A percentile compares a stretch with the other conserved stretches of the same genome.
These are phyloP conservation scores for Pisolithus marmoratus DNA, from an alignment of 768 basidiomycete genomes.

Conservation along the genomic window DNA sequence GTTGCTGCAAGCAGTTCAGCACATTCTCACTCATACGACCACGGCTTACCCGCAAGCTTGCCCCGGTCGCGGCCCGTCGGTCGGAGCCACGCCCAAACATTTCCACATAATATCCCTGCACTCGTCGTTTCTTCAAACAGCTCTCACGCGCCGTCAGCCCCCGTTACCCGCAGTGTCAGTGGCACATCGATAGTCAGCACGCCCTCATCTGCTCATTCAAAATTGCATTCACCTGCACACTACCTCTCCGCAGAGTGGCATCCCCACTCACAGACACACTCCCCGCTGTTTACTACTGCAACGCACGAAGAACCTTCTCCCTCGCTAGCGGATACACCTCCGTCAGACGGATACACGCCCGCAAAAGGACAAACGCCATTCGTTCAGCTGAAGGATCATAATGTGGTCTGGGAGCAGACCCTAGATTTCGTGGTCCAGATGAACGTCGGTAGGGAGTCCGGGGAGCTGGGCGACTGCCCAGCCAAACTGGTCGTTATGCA, in stretches of 20 bases:
- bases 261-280: constrained; percentile 6
- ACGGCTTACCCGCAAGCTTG: neutral
- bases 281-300: constrained; percentile 1
- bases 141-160: constrained; percentile 1
- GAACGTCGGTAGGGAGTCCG: constrained; percentile 49
- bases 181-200: constrained; percentile 18
- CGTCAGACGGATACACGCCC: constrained; percentile 23
- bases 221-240: constrained; percentile 6
- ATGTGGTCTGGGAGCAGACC: constrained; percentile 54
- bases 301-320: neutral
- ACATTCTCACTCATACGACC: constrained; percentile 17
- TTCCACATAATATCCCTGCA: constrained; percentile 17
- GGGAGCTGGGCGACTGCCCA: constrained; percentile 45
- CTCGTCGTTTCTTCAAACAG: constrained; percentile 23
- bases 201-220: constrained; percentile 9
- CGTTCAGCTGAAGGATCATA: constrained; percentile 57
- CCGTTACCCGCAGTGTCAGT: constrained; percentile 14
- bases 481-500: constrained; percentile 64
- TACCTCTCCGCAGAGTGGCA: constrained; percentile 26
- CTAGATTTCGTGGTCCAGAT: constrained; percentile 55
- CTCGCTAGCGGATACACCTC: constrained; percentile 6
- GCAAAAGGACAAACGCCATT: constrained; percentile 60
- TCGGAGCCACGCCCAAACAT: neutral
- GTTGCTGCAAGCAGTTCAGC: constrained; percentile 21
- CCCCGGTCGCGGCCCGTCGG: neutral